Conservation (phyloP, 805 yeast species). For the Candida xyloterini region DNA sequence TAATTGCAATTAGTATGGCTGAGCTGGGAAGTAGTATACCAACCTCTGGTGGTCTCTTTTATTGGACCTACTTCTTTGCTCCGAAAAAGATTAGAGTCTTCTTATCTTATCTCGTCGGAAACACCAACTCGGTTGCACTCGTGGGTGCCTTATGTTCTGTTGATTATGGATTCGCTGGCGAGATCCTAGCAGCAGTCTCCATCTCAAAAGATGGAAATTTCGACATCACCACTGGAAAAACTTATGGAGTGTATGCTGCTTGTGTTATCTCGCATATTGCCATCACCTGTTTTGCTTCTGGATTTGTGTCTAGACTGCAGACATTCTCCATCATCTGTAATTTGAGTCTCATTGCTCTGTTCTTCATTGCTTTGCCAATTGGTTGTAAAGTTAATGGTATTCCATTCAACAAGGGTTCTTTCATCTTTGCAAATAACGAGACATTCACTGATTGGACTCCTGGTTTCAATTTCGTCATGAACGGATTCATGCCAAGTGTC, state of each 20-base stretch:
- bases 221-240: constrained; percentile 36
- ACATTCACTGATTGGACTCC: constrained; percentile 37
- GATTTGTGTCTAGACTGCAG: constrained; percentile 40
- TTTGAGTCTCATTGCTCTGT: constrained; percentile 35
- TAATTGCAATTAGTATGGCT: constrained; percentile 57
- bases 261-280: constrained; percentile 38
- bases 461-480: constrained; percentile 39
- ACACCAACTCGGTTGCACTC: constrained; percentile 43
- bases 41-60: constrained; percentile 61
- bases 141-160: constrained; percentile 42
- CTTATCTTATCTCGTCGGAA: constrained; percentile 41
- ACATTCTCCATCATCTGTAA: constrained; percentile 39
- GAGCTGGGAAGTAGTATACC: constrained; percentile 62
- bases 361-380: constrained; percentile 45
- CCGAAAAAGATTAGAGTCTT: constrained; percentile 38
- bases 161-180: constrained; percentile 43
- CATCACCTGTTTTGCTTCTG: constrained; percentile 38
- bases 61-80: constrained; percentile 44
- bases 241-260: constrained; percentile 45
- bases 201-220: constrained; percentile 40
- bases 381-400: constrained; percentile 33
- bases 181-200: constrained; percentile 42
- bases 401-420: constrained; percentile 33
- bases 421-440: constrained; percentile 36
- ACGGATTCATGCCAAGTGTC: constrained; percentile 45